phyloP scores from a whole-genome alignment of 2,329 filamentous ascomycete genomes.

The Aureobasidium sp. region DNA sequence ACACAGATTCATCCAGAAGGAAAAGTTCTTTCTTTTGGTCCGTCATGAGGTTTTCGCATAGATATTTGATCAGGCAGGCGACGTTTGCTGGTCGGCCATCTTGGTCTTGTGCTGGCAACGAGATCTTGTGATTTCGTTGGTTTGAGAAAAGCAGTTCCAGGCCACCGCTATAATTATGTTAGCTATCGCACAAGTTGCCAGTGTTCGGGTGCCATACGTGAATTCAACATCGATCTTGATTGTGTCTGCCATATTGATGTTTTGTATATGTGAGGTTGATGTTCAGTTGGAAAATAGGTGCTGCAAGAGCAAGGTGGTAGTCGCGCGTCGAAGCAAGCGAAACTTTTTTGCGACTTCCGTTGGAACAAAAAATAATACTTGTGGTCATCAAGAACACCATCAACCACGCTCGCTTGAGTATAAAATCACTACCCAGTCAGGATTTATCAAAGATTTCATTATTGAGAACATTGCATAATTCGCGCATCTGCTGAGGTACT shows the following conservation, averaged over 20 bases:
- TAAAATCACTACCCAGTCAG: background rate
- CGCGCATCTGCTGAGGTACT: background rate
- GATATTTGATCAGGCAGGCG: slow-evolving; percentile 66
- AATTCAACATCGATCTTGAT: slow-evolving; percentile 55
- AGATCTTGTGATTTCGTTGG: slow-evolving; percentile 63
- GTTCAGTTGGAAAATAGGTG: background rate
- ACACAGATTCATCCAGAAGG: slow-evolving; percentile 81
- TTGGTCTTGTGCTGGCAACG: slow-evolving; percentile 56
- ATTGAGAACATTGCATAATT: too few relatives aligned
- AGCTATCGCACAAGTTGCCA: slow-evolving; percentile 1
- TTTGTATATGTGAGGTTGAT: background rate
- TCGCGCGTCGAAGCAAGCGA: slow-evolving; percentile 10
- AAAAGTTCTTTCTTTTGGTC: slow-evolving; percentile 83
- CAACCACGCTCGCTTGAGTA: background rate
- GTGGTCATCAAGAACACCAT: background rate
- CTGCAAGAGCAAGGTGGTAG: background rate
- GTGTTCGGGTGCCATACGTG: slow-evolving; percentile 42
- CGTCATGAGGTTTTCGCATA: slow-evolving; percentile 77
- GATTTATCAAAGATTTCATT: background rate
- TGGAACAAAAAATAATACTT: slow-evolving; percentile 1
- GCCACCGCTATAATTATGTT: slow-evolving; percentile 55
- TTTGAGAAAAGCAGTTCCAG: slow-evolving; percentile 91
- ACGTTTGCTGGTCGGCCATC: slow-evolving; percentile 60
- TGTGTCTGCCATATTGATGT: background rate
- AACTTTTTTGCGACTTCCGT: slow-evolving; percentile 13